Base-by-base conservation (phyloP, 164 flowering plant species). In the Dillenia suffruticosa region DNA sequence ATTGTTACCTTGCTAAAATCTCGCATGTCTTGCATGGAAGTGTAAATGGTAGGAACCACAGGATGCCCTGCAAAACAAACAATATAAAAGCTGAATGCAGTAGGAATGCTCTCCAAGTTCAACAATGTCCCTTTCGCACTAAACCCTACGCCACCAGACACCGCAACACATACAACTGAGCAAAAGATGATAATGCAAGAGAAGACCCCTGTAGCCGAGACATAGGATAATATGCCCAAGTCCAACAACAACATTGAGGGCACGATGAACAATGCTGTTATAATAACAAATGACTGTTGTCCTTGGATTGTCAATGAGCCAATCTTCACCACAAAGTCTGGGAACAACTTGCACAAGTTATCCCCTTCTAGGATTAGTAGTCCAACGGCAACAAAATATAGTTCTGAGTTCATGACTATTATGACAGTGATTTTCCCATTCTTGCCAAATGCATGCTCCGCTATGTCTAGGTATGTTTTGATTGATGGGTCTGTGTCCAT, bases 301-400 rank as follows among this genome's bases (percentile, higher is more conserved):
- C 82, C 83, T n/a, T 62, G 74, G 59, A 82, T 46, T 45, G 16
- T 69, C 1, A 64, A 5, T 5, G 70, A 69, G 6, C n/a, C 70
- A 1, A 78, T 1, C n/a, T 59, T 57, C 22, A 78, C 49, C 10
- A 9, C 53, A 12, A 51, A 48, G 63, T 71, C 24, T 10, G 84
- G 87, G 2, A 90, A 76, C 9, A 92, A 52, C 2, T 83, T 81
- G 10, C 76, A 66, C 32, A 92, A 68, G 61, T 88, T 92, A 47
- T 92, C 98, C 0, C 98, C 96, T 79, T 83, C 96, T 12, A 90
- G 61, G 19, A 92, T 90, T 61, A 92, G 56, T 66, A 86, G 85
- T 13, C 88, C 89, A 0, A 80, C 79, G 0, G 82, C 87, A 5
- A 88, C 87, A 10, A 90, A 45, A 73, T 81, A 92, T 8, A 88